A percentile compares a stretch with the other conserved stretches of the same genome.
These are phyloP conservation scores for Glutinoglossum americanum DNA, from an alignment of 495 filamentous ascomycete genomes.

Conservation along the genomic window DNA sequence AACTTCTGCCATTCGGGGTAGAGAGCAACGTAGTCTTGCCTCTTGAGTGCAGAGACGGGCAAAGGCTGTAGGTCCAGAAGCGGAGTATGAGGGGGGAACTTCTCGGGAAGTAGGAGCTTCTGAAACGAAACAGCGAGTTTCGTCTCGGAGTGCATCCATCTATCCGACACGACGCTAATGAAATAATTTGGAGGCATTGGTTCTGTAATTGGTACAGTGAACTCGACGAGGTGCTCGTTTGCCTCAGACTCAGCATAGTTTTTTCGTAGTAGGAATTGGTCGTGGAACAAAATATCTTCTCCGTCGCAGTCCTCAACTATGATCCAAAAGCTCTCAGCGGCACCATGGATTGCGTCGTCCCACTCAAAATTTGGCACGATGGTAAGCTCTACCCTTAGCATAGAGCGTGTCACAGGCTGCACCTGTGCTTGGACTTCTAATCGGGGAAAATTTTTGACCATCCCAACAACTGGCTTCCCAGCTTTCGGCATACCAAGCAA, in stretches of 20 bases:
- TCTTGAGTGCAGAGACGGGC: constrained; percentile 71
- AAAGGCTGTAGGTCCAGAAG: constrained; percentile 78
- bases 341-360: constrained; percentile 76
- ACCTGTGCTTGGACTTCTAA: constrained; percentile 81
- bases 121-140: constrained; percentile 86
- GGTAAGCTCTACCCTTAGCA: constrained; percentile 83
- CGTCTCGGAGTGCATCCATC: constrained; percentile 96
- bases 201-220: constrained; percentile 89
- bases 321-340: constrained; percentile 88
- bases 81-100: constrained; percentile 84
- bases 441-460: constrained; percentile 83
- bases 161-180: constrained; percentile 77
- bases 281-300: constrained; percentile 87
- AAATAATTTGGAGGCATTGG: constrained; percentile 99
- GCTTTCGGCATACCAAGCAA: constrained; percentile 80
- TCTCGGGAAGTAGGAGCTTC: constrained; percentile 81
- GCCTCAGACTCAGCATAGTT: constrained; percentile 59
- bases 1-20: constrained; percentile 78
- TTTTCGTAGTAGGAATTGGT: constrained; percentile 77
- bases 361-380: constrained; percentile 93
- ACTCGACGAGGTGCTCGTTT: constrained; percentile 94
- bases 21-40: constrained; percentile 55
- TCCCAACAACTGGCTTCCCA: constrained; percentile 60
- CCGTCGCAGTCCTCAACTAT: constrained; percentile 94
- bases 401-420: constrained; percentile 83